Evolutionary conservation across 768 basidiomycete species (phyloP).

Genomic region (Hygrophoropsis aurantiaca): DNA sequence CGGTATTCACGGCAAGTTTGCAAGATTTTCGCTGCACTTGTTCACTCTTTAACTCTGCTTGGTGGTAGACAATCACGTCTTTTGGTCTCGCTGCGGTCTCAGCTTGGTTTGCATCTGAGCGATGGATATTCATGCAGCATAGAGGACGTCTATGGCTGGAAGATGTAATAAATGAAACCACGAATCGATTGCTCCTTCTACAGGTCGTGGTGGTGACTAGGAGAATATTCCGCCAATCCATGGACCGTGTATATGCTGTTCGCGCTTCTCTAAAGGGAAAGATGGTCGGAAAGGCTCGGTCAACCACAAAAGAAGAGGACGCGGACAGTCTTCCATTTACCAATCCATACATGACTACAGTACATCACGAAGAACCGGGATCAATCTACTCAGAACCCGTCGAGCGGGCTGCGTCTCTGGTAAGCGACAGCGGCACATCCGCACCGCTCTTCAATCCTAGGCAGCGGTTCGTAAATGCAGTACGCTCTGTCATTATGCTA

Average conservation of each 20-base stretch:
- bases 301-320: too few relatives aligned
- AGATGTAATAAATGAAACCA: conserved; percentile 37
- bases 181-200: conserved; percentile 16
- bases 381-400: conserved; percentile 25
- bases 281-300: too few relatives aligned
- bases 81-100: conserved; percentile 50
- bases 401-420: conserved; percentile 25
- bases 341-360: too few relatives aligned
- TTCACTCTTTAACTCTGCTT: conserved; percentile 6
- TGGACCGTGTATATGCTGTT: too few relatives aligned
- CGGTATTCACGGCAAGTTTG: conserved; percentile 58
- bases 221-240: too few relatives aligned
- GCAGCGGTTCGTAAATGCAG: conserved; percentile 40
- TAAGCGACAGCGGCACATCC: conserved; percentile 25
- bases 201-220: too few relatives aligned
- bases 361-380: conserved; percentile 17
- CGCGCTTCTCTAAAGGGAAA: too few relatives aligned
- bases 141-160: conserved; percentile 53
- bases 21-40: background rate
- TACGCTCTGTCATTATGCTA: conserved; percentile 48
- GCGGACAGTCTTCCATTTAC: too few relatives aligned
- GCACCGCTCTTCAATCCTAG: conserved; percentile 28
- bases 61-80: conserved; percentile 33
- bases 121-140: conserved; percentile 47
- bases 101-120: conserved; percentile 52